Evolutionary conservation across 2,329 filamentous ascomycete genomes (phyloP), one percentile per base, ranked within the genome.

Genomic region (Trichoderma sp.): DNA sequence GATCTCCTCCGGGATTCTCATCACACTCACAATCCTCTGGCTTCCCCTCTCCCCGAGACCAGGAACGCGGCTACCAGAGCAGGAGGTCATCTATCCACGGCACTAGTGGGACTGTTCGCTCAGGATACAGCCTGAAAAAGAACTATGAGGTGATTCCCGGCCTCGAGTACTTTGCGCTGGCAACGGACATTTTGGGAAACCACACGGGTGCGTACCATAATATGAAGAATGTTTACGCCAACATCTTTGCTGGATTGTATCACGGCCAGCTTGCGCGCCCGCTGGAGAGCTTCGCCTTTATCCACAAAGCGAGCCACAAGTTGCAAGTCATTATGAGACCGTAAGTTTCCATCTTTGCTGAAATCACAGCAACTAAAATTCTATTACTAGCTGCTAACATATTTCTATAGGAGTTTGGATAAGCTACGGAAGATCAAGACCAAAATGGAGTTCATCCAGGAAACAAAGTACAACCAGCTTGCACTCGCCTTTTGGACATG

Each of bases 401-500:
- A 30, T 50, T 68, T 55, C n/a, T 8, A 23, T 72, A 87, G 85
- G 79, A 85, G 85, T 73, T 78, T 88, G 73, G 82, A 84, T 30
- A 86, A 85, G 53, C 78, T 88, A 71, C 81, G 81, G 8, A 81
- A 79, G 71, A 77, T 85, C 67, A 83, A 84, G 72, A 76, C 77
- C 1, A 76, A 80, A 39, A 76, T 76, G 57, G 74, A 80, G 71
- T 76, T 84, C 75, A 81, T 85, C 34, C 81, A 80, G 50, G 85
- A 84, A 50, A 81, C 79, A 71, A 81, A 81, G 75, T 80, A 81
- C 76, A 93, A 94, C 77, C 85, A 91, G 71, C 85, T 92, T 43
- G 85, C 92, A 15, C 87, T 97, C 76, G 92, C 93, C 0, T 98
- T 95, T 77, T 98, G 95, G 95, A 96, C 95, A 8, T 97, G 93